These are phyloP conservation scores for Globisporangium okanoganense DNA, from an alignment of 352 stramenopile genomes.

Conservation along the genomic window DNA sequence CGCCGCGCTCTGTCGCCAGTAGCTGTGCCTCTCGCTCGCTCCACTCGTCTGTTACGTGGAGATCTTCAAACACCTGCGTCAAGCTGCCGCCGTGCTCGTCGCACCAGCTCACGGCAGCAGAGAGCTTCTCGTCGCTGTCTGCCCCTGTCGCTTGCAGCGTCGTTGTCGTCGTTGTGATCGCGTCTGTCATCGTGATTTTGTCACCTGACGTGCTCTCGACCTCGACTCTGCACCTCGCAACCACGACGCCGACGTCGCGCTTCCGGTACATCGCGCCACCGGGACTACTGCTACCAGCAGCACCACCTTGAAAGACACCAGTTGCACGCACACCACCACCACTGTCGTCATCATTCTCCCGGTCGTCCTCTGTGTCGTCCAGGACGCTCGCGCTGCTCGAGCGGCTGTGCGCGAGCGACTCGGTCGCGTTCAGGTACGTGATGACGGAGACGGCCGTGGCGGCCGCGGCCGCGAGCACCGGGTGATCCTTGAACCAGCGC, in stretches of 20 bases:
- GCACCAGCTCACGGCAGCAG: conserved; percentile 73
- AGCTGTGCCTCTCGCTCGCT: not conserved
- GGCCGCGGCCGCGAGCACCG: conserved; percentile 68
- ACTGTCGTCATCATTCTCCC: no score
- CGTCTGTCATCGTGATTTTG: not conserved
- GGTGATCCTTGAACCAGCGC: conserved; percentile 86
- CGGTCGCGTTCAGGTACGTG: conserved; percentile 67
- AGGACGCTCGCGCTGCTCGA: conserved; percentile 11
- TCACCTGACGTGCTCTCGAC: not conserved
- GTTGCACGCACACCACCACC: not conserved
- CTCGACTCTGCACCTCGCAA: not conserved
- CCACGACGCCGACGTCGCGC: not conserved
- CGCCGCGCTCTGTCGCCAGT: not conserved
- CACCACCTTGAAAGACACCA: not conserved
- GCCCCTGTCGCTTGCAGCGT: conserved; percentile 12
- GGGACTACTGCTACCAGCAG: not conserved
- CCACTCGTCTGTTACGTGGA: conserved; percentile 12
- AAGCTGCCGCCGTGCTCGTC: conserved; percentile 77
- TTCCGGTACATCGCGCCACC: not conserved
- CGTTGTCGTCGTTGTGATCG: not conserved
- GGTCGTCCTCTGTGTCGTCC: conserved; percentile 14
- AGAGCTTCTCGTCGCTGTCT: conserved; percentile 37
- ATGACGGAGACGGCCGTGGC: conserved; percentile 81
- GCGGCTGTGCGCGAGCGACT: conserved; percentile 24
- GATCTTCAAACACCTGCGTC: conserved; percentile 69